Conservation (phyloP, 768 basidiomycete species). For the Amanita molliuscula region DNA sequence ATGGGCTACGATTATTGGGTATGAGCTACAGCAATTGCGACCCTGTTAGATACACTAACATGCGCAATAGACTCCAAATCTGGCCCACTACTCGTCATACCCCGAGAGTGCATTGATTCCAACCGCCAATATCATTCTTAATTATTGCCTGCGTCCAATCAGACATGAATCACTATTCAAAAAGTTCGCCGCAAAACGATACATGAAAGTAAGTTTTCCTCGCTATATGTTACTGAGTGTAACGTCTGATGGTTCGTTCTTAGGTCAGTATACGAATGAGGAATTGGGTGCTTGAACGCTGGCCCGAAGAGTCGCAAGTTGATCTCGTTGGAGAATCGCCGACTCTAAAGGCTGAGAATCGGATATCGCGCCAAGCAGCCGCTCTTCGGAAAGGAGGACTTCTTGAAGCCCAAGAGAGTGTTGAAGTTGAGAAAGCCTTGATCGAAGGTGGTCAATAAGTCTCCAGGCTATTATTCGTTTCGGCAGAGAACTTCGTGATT, state of each 20-base stretch:
- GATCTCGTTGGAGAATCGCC: slow-evolving; percentile 50
- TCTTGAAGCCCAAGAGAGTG: slow-evolving; percentile 8
- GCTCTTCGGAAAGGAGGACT: slow-evolving; percentile 14
- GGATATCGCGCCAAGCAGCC: slow-evolving; percentile 24
- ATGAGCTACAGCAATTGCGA: slow-evolving; percentile 19
- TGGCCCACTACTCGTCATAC: slow-evolving; percentile 94
- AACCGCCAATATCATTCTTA: slow-evolving; percentile 86
- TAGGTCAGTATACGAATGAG: slow-evolving; percentile 79
- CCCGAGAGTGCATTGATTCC: slow-evolving; percentile 76
- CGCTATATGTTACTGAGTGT: neutral
- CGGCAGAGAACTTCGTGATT: too few species aligned
- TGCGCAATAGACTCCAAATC: slow-evolving; percentile 55
- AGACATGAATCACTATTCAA: slow-evolving; percentile 82
- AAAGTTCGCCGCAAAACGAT: slow-evolving; percentile 89
- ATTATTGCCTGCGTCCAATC: slow-evolving; percentile 76
- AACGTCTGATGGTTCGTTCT: neutral
- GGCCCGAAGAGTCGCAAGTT: slow-evolving; percentile 54
- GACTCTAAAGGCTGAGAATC: slow-evolving; percentile 46
- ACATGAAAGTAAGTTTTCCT: slow-evolving; percentile 54
- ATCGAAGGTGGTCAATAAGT: neutral
- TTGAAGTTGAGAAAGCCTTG: slow-evolving; percentile 5
- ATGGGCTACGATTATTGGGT: slow-evolving; percentile 87
- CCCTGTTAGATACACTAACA: neutral
- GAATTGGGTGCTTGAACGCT: slow-evolving; percentile 75
- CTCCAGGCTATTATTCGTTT: neutral